phyloP scores from a whole-genome alignment of 345 rosid species.

The Salix exigua region DNA sequence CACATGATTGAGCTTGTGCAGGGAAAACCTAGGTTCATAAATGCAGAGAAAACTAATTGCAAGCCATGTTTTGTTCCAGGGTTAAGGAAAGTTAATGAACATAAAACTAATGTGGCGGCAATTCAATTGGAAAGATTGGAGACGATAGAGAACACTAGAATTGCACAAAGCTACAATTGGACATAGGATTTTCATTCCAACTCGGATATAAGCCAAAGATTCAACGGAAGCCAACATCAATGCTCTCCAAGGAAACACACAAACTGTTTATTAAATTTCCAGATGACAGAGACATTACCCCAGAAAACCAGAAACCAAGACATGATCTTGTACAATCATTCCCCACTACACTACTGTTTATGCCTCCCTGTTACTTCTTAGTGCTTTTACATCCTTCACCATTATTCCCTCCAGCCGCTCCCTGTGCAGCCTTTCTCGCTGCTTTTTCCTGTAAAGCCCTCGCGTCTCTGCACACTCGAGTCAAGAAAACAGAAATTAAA shows the following conservation, averaged over 20 bases:
- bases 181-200: conserved; percentile 4
- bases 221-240: conserved; percentile 19
- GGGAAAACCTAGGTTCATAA: too few relatives aligned
- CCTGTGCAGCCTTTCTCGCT: conserved; percentile 40
- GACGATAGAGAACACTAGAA: neutral
- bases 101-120: too few relatives aligned
- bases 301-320: conserved; percentile 8
- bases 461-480: conserved; percentile 29
- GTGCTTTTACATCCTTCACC: conserved; percentile 8
- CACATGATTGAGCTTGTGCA: too few relatives aligned
- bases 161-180: too few relatives aligned
- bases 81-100: neutral
- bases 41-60: too few relatives aligned
- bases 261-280: neutral
- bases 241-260: neutral
- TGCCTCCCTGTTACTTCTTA: conserved; percentile 8
- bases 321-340: conserved; percentile 2
- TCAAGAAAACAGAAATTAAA: neutral
- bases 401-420: conserved; percentile 11
- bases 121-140: neutral
- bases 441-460: conserved; percentile 45
- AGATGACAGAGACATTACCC: neutral
- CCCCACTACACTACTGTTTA: neutral
- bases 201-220: conserved; percentile 12
- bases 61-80: too few relatives aligned